Evolutionary conservation across 2,329 filamentous ascomycete species (phyloP).

Genomic region (Ophiocordyceps robertsii): DNA sequence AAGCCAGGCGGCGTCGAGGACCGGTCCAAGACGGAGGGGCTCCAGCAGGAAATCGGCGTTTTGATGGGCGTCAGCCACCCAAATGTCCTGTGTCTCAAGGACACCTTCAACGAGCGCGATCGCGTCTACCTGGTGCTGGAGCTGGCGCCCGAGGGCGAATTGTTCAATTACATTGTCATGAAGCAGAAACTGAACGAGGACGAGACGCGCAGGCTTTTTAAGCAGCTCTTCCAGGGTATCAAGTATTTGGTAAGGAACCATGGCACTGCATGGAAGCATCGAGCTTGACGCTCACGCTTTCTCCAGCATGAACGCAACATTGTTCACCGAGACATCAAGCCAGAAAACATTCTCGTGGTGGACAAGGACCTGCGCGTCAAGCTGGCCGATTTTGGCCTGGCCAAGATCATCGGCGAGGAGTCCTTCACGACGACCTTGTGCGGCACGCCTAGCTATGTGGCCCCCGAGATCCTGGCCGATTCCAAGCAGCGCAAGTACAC

Average conservation of each 20-base stretch:
- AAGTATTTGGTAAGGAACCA: conserved; percentile 72
- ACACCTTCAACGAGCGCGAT: conserved; percentile 84
- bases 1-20: conserved; percentile 74
- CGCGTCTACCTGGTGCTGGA: conserved; percentile 88
- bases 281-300: conserved; percentile 13
- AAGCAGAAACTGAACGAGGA: conserved; percentile 77
- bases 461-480: conserved; percentile 84
- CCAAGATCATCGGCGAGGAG: conserved; percentile 97
- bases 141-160: conserved; percentile 79
- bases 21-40: conserved; percentile 65
- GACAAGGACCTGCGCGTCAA: conserved; percentile 82
- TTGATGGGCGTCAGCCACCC: conserved; percentile 95
- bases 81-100: conserved; percentile 83
- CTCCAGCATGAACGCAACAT: conserved; percentile 86
- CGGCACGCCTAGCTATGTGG: conserved; percentile 94
- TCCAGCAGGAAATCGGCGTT: conserved; percentile 93
- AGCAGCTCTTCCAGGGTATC: conserved; percentile 82
- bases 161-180: conserved; percentile 91
- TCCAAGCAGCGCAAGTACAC: conserved; percentile 77
- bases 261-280: background rate
- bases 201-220: conserved; percentile 76
- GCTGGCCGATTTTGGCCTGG: conserved; percentile 88
- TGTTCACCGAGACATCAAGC: conserved; percentile 95
- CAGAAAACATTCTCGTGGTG: conserved; percentile 83
- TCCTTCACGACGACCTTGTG: conserved; percentile 95